Conservation (phyloP, 164 flowering plant species). For the Magnolia sinica region DNA sequence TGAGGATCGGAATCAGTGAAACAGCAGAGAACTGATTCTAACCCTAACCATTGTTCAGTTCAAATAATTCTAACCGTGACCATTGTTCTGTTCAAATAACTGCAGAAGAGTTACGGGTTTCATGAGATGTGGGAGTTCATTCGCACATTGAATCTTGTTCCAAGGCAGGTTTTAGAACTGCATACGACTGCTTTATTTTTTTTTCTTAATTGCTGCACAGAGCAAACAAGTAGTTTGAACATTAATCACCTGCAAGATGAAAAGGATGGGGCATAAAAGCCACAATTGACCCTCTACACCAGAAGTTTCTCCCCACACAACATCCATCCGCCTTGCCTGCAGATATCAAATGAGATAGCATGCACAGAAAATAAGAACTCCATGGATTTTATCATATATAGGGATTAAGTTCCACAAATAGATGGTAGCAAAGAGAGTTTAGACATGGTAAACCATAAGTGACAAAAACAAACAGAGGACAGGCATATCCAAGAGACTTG, state of each 20-base stretch:
- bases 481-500: too few species aligned
- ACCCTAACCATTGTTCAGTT: too few species aligned
- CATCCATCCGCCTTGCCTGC: conserved; percentile 98
- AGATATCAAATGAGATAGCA: neutral
- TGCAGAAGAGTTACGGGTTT: too few species aligned
- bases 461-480: too few species aligned
- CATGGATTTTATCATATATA: neutral
- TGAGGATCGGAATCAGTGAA: too few species aligned
- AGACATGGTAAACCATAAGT: too few species aligned
- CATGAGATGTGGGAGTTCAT: too few species aligned
- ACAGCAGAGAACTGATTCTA: too few species aligned
- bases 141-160: too few species aligned
- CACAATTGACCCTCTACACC: conserved; percentile 93
- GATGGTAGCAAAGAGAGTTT: too few species aligned
- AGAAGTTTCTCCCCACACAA: conserved; percentile 99
- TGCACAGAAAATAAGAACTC: neutral
- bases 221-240: neutral
- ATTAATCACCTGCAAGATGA: conserved; percentile 71
- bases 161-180: neutral
- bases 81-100: too few species aligned
- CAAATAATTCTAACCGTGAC: too few species aligned
- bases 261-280: conserved; percentile 81
- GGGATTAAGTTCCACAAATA: neutral
- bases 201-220: neutral
- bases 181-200: neutral